Evolutionary conservation across 2,329 filamentous ascomycete genomes (phyloP).

Genomic region (Penicillium sp.): DNA sequence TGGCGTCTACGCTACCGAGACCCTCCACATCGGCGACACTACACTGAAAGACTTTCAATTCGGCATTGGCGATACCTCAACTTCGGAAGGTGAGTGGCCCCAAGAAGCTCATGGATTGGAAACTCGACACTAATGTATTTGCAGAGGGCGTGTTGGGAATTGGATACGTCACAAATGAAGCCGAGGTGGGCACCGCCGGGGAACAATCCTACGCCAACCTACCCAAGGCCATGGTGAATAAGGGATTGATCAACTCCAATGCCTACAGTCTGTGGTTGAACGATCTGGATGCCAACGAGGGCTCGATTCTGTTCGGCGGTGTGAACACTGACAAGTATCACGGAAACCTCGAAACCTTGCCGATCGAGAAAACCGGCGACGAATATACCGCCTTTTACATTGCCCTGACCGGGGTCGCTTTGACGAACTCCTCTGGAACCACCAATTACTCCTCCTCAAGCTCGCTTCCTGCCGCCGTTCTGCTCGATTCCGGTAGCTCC

Average conservation of each 20-base stretch:
- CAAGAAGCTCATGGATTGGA: background rate
- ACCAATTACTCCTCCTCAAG: constrained; percentile 33
- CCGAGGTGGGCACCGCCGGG: constrained; percentile 51
- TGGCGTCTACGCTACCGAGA: constrained; percentile 81
- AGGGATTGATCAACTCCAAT: constrained; percentile 63
- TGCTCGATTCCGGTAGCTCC: constrained; percentile 42
- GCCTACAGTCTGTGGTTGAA: constrained; percentile 77
- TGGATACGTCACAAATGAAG: constrained; percentile 76
- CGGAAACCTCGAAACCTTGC: constrained; percentile 65
- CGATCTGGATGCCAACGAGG: constrained; percentile 65
- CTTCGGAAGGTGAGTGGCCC: constrained; percentile 43
- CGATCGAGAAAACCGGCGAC: constrained; percentile 58
- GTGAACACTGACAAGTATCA: constrained; percentile 67
- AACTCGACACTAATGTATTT: background rate
- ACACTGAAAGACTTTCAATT: constrained; percentile 57
- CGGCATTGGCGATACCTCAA: constrained; percentile 59
- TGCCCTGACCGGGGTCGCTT: constrained; percentile 63
- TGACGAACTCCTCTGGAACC: constrained; percentile 25
- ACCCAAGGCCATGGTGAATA: constrained; percentile 63
- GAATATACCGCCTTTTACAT: constrained; percentile 66
- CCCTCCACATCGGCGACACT: constrained; percentile 56
- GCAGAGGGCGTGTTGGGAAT: constrained; percentile 79
- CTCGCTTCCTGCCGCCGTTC: constrained; percentile 41
- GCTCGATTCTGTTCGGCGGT: constrained; percentile 73
- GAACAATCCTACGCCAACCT: constrained; percentile 66